Conservation (phyloP, 2,329 filamentous ascomycete species). For the Eutypa lata region DNA sequence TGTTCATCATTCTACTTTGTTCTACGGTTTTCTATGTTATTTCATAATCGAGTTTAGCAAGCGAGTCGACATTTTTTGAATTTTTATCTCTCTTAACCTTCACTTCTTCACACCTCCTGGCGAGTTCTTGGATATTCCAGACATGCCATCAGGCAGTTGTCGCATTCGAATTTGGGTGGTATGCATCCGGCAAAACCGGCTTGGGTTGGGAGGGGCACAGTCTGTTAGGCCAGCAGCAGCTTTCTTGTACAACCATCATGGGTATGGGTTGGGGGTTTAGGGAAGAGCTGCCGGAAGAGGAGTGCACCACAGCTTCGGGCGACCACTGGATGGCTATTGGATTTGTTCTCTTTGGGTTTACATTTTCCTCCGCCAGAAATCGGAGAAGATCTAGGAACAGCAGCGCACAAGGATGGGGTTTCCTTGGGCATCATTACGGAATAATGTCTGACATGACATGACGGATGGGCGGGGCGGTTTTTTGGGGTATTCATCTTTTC, state of each 20-base stretch:
- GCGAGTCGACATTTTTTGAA: conserved; percentile 2
- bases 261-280: conserved; percentile 11
- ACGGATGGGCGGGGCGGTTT: conserved; percentile 8
- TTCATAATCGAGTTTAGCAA: conserved; percentile 3
- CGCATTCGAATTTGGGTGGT: neutral
- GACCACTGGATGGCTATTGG: conserved; percentile 11
- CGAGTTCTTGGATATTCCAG: neutral
- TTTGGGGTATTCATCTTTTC: conserved; percentile 6
- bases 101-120: neutral
- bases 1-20: conserved; percentile 23
- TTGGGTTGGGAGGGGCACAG: conserved; percentile 16
- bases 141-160: neutral
- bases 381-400: conserved; percentile 14
- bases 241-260: conserved; percentile 31
- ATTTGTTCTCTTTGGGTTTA: conserved; percentile 5
- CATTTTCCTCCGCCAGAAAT: conserved; percentile 12
- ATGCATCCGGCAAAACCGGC: conserved; percentile 30
- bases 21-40: neutral
- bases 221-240: conserved; percentile 14
- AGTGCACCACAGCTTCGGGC: conserved; percentile 9
- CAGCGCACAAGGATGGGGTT: conserved; percentile 14
- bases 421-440: conserved; percentile 19
- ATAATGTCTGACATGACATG: conserved; percentile 30
- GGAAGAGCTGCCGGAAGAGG: conserved; percentile 18
- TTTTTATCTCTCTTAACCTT: conserved; percentile 1